Conservation (phyloP, 805 yeast genomes). For the Hyphopichia homilentoma region DNA sequence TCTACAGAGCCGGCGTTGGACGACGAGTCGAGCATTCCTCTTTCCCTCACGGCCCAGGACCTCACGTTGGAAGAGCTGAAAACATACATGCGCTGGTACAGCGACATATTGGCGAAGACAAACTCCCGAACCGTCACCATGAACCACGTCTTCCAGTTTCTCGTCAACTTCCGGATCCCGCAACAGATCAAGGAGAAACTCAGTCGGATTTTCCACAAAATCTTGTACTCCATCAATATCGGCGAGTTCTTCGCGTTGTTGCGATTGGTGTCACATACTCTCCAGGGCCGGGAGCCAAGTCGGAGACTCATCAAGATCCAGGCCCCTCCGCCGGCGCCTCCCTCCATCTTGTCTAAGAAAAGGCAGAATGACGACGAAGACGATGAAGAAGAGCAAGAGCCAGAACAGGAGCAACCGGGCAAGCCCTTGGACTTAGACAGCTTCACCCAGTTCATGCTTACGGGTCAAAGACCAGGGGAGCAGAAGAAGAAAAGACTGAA, state of each 20-base stretch:
- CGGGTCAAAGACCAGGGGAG: constrained; percentile 68
- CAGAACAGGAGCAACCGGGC: constrained; percentile 4
- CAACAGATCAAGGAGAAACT: constrained; percentile 49
- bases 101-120: constrained; percentile 72
- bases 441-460: constrained; percentile 76
- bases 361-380: constrained; percentile 46
- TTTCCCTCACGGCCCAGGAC: constrained; percentile 63
- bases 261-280: constrained; percentile 71
- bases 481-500: constrained; percentile 36
- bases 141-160: constrained; percentile 73
- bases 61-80: constrained; percentile 74
- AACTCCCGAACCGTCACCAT: constrained; percentile 63
- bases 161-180: constrained; percentile 70
- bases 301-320: constrained; percentile 47
- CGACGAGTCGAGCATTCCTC: constrained; percentile 48
- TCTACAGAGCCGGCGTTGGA: no score
- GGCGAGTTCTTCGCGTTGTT: constrained; percentile 89
- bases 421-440: constrained; percentile 73
- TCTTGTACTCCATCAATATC: constrained; percentile 61
- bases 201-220: constrained; percentile 46
- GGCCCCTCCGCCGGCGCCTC: constrained; percentile 77
- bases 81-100: constrained; percentile 92
- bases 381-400: constrained; percentile 16
- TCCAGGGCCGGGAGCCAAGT: constrained; percentile 51
- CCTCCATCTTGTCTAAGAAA: constrained; percentile 65